Percentiles rank a stretch among this genome's conserved stretches.
These are phyloP conservation scores for Sugiyamaella marilandica DNA, from an alignment of 805 yeast genomes.

Conservation along the genomic window DNA sequence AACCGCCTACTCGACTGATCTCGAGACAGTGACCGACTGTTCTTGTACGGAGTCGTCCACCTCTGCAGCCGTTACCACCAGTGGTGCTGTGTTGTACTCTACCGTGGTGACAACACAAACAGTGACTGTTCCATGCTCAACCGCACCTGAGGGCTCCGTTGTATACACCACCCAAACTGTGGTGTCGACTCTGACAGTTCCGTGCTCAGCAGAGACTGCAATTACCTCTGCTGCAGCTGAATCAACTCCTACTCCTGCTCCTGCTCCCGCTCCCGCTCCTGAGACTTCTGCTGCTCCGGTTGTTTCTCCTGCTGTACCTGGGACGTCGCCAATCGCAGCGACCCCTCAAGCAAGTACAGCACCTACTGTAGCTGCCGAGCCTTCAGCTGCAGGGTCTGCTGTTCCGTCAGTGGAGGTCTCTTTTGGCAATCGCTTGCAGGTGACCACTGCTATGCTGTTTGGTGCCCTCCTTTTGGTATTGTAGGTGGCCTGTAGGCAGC, in stretches of 20 bases:
- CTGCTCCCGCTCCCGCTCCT: neutral
- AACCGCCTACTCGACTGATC: slow-evolving; percentile 3
- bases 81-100: neutral
- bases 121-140: neutral
- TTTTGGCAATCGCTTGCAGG: neutral
- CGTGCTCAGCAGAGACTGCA: neutral
- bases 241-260: neutral
- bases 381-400: neutral
- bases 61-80: neutral
- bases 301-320: neutral
- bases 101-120: neutral
- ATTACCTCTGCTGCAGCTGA: neutral
- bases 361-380: neutral
- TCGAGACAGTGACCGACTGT: slow-evolving; percentile 9
- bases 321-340: neutral
- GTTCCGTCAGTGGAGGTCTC: neutral
- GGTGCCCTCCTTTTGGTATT: neutral
- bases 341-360: neutral
- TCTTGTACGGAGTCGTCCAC: slow-evolving; percentile 2
- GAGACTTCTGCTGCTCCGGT: neutral
- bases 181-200: neutral
- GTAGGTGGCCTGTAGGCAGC: neutral
- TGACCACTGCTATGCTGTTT: neutral
- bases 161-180: neutral
- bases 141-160: neutral